Base-by-base conservation (phyloP, 495 filamentous ascomycete species). In the Podospora sp. region DNA sequence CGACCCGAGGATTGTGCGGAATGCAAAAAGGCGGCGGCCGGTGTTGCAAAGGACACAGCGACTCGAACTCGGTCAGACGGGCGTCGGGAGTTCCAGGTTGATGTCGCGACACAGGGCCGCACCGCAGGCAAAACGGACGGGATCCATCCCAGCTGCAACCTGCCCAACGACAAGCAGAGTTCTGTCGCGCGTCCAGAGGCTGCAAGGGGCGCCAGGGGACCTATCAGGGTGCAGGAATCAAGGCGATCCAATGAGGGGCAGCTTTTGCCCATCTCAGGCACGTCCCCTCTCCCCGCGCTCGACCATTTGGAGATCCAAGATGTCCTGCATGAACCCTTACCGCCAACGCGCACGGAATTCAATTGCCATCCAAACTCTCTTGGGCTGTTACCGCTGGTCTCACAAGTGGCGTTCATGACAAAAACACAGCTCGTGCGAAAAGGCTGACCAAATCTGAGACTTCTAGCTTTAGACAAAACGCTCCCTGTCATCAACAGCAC, bases 221-320 rank as follows among this genome's bases (percentile, higher is more conserved):
- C 61, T 53, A 33, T 55, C 61, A 63, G 49, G 61, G 29, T 21
- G 5, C 12, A 22, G 63, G 20, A 29, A 22, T 46, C 40, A 46
- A 11, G 11, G 24, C 20, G 14, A n/a, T 11, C 62, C 29, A 65
- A 59, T 58, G 52, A 59, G 63, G 51, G 53, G 63, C 63, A 65
- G 63, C 29, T 26, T 18, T 52, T 36, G 26, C 62, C 62, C 16
- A 65, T 16, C 20, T 59, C 63, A 65, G 53, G 52, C 1, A 59
- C 52, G 21, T 9, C 63, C 63, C 50, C 21, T 57, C 63, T 60
- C 29, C n/a, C 22, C 18, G 21, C 35, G 40, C 18, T 33, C 24
- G n/a, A 59, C 56, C 56, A 59, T 26, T 29, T 26, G 40, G 40
- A 46, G 40, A 46, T 46, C n/a, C 40, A 18, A 46, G 40, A 46